phyloP scores from a whole-genome alignment of 1,284 basidiomycete species.

The Volvariella surrecta region DNA sequence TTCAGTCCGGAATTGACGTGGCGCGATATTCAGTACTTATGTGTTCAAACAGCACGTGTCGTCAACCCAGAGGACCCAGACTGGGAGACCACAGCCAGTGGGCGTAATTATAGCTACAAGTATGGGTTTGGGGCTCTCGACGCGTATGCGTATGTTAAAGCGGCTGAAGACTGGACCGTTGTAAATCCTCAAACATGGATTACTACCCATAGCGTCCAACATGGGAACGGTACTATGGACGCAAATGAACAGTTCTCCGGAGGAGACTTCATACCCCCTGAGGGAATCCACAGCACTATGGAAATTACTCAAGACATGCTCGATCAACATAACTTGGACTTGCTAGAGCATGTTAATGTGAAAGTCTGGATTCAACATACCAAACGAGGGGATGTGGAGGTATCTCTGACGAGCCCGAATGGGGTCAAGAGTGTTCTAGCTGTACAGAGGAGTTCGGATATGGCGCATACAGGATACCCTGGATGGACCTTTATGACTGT shows the following conservation, averaged over 20 bases:
- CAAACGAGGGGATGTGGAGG: constrained; percentile 88
- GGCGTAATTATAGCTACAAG: constrained; percentile 90
- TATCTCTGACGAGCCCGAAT: constrained; percentile 80
- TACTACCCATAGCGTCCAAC: constrained; percentile 61
- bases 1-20: constrained; percentile 86
- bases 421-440: constrained; percentile 86
- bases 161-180: constrained; percentile 75
- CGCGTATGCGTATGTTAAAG: constrained; percentile 76
- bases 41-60: constrained; percentile 69
- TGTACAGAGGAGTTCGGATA: constrained; percentile 63
- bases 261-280: constrained; percentile 57
- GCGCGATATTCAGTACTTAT: constrained; percentile 94
- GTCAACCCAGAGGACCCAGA: constrained; percentile 91
- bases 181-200: constrained; percentile 96
- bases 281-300: constrained; percentile 63
- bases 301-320: constrained; percentile 70
- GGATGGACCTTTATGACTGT: constrained; percentile 98
- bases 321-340: constrained; percentile 72
- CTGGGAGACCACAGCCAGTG: constrained; percentile 83
- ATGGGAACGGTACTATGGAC: constrained; percentile 56
- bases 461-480: constrained; percentile 64
- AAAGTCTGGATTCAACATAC: constrained; percentile 90
- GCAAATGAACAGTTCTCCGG: constrained; percentile 51
- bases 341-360: constrained; percentile 89
- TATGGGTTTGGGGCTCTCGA: constrained; percentile 93